A percentile compares a stretch with the other conserved stretches of the same genome.
phyloP scores from a whole-genome alignment of 73 alveolate genomes.

The Uronychia binucleata region DNA sequence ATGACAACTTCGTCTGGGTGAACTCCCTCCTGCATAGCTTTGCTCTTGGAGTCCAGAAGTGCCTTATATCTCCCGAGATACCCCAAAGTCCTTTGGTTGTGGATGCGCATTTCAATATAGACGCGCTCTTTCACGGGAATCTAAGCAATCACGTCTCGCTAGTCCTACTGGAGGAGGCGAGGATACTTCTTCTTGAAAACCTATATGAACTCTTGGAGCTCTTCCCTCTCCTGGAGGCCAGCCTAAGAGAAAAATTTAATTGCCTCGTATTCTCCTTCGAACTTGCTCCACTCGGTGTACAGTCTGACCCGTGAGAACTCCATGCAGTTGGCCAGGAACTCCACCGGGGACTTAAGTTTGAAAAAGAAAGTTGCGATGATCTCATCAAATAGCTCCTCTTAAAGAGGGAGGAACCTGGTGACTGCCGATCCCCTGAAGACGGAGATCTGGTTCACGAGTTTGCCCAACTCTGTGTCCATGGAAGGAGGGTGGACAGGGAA shows the following conservation, averaged over 20 bases:
- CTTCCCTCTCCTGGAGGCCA: neutral
- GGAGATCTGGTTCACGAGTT: neutral
- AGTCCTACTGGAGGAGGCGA: neutral
- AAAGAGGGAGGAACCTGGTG: neutral
- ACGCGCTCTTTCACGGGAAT: neutral
- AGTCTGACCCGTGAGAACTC: neutral
- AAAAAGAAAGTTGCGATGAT: neutral
- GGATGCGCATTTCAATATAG: neutral
- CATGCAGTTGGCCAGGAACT: neutral
- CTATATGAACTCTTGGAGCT: no score
- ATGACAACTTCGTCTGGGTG: neutral
- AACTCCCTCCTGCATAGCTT: neutral
- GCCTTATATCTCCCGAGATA: neutral
- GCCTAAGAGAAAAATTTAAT: neutral
- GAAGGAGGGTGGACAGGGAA: neutral
- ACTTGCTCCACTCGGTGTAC: neutral
- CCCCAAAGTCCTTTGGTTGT: neutral
- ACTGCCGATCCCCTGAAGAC: neutral
- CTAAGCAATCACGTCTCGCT: neutral
- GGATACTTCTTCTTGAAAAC: neutral
- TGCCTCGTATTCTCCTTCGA: neutral
- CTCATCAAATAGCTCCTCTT: neutral
- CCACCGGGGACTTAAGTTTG: neutral
- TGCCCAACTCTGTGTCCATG: neutral
- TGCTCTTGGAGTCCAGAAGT: neutral